Evolutionary conservation across 1,284 basidiomycete species (phyloP).

Genomic region (Leccinum subrobustum): DNA sequence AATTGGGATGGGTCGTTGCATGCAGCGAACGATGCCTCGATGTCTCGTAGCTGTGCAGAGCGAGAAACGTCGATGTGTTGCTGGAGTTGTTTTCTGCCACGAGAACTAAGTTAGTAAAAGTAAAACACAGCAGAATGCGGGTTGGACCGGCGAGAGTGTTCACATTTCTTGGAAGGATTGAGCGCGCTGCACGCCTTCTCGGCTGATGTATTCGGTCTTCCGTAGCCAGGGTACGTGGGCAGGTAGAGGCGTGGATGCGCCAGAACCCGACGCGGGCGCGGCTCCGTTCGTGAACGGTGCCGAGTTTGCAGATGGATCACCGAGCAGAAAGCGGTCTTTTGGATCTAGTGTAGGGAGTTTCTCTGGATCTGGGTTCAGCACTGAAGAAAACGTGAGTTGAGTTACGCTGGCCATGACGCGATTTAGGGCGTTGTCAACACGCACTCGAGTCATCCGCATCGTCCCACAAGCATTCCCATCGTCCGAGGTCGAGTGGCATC

Average conservation of each 20-base stretch:
- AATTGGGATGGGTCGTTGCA: conserved; percentile 52
- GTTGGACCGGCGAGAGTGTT: conserved; percentile 21
- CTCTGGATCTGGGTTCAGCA: conserved; percentile 64
- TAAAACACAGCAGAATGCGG: not conserved
- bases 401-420: not conserved
- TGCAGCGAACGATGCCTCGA: conserved; percentile 79
- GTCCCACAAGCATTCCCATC: conserved; percentile 82
- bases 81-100: conserved; percentile 47
- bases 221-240: conserved; percentile 84
- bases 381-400: conserved; percentile 35
- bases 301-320: conserved; percentile 51
- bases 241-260: conserved; percentile 44
- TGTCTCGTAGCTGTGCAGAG: conserved; percentile 76
- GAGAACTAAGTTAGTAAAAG: not conserved
- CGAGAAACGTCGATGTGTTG: conserved; percentile 74
- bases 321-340: conserved; percentile 67
- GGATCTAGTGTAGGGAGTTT: conserved; percentile 66
- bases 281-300: conserved; percentile 43
- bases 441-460: conserved; percentile 66
- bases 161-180: conserved; percentile 56
- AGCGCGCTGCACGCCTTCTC: conserved; percentile 54
- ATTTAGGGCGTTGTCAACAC: conserved; percentile 21
- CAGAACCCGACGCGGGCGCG: conserved; percentile 34
- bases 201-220: conserved; percentile 83
- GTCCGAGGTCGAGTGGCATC: conserved; percentile 87